These are phyloP conservation scores for Hygrophorus pudorinus DNA, from an alignment of 768 basidiomycete species.

Conservation along the genomic window DNA sequence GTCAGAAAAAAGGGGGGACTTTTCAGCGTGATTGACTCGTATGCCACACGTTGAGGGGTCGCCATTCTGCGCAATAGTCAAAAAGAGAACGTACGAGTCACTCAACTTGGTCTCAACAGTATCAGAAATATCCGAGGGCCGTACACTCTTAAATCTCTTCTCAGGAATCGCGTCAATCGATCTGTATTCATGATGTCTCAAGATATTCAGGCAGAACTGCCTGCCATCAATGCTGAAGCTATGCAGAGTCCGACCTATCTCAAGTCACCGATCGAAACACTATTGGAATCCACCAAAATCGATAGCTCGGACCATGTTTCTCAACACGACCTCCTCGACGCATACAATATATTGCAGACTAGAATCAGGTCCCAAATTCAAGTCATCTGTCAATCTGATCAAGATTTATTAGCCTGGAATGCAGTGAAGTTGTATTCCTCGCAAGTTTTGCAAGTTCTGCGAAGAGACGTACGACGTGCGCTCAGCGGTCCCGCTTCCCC, in stretches of 20 bases:
- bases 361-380: conserved; percentile 24
- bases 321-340: conserved; percentile 48
- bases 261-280: conserved; percentile 33
- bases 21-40: no score
- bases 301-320: conserved; percentile 25
- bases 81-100: no score
- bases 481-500: conserved; percentile 21
- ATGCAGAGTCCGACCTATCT: conserved; percentile 17
- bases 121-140: no score
- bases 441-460: conserved; percentile 30
- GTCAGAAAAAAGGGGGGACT: no score
- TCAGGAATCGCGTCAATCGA: conserved; percentile 8
- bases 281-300: conserved; percentile 35
- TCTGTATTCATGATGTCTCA: no score
- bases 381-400: conserved; percentile 9
- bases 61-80: no score
- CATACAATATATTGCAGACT: conserved; percentile 42
- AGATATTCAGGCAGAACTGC: not conserved
- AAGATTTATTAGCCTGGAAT: conserved; percentile 15
- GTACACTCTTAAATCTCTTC: conserved; percentile 1
- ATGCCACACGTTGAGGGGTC: no score
- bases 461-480: conserved; percentile 41
- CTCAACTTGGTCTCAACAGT: no score
- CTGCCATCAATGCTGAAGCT: not conserved
- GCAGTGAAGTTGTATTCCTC: conserved; percentile 23